A percentile compares a stretch with the other conserved stretches of the same genome.
phyloP scores from a whole-genome alignment of 768 basidiomycete genomes.

The Tulasnella sp. region DNA sequence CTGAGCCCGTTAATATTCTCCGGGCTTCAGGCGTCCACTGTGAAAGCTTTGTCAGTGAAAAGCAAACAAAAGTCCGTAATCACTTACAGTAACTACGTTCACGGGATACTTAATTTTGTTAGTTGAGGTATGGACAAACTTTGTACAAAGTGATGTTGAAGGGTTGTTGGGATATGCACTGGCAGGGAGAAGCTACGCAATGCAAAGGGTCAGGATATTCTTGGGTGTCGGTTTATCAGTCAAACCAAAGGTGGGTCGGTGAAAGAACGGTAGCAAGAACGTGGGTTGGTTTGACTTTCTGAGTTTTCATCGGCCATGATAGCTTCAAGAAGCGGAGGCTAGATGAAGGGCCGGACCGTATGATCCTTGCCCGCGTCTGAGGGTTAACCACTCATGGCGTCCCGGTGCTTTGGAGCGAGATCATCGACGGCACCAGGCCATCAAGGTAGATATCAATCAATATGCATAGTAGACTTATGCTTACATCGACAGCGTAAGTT shows the following conservation, averaged over 20 bases:
- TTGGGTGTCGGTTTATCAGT: too few relatives aligned
- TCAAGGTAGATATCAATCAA: constrained; percentile 19
- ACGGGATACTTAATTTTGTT: constrained; percentile 98
- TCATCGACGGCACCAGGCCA: background rate
- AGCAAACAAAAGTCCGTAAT: background rate
- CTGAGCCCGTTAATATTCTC: constrained; percentile 86
- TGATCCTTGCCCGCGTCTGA: too few relatives aligned
- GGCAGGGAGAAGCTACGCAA: constrained; percentile 76
- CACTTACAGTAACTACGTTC: constrained; percentile 80
- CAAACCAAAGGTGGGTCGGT: too few relatives aligned
- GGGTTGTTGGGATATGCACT: constrained; percentile 85
- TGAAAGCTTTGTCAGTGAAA: background rate
- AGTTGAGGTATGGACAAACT: constrained; percentile 95
- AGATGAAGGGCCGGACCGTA: too few relatives aligned
- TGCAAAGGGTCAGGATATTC: background rate
- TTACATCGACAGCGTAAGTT: constrained; percentile 80
- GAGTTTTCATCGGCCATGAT: too few relatives aligned
- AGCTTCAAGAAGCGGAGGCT: too few relatives aligned
- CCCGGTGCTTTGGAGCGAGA: too few relatives aligned
- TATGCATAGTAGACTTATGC: constrained; percentile 14
- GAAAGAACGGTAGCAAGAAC: too few relatives aligned
- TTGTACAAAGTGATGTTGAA: constrained; percentile 89
- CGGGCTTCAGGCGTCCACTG: constrained; percentile 98
- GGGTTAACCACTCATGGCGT: too few relatives aligned
- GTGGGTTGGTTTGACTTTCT: too few relatives aligned